Percentiles rank a stretch among this genome's conserved stretches.
Evolutionary conservation across 2,329 filamentous ascomycete genomes (phyloP).

Genomic region (Elsinoe arachidis): DNA sequence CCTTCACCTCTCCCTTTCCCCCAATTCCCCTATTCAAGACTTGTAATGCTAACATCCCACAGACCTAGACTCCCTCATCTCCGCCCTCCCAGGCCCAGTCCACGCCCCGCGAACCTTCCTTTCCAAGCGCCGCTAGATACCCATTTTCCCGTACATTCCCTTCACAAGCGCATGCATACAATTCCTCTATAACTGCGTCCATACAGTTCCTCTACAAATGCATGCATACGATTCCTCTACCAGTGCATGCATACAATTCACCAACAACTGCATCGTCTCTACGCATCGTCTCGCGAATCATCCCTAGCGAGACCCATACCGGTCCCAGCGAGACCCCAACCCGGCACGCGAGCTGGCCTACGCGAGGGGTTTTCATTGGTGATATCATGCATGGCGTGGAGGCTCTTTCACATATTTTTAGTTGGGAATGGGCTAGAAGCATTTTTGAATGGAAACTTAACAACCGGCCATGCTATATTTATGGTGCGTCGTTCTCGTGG

Average conservation of each 20-base stretch:
- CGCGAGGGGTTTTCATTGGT: no score
- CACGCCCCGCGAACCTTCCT: not conserved
- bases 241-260: not conserved
- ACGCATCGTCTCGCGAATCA: not conserved
- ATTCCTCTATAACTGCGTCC: not conserved
- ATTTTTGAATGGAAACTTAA: no score
- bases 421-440: no score
- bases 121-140: conserved; percentile 2
- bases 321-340: no score
- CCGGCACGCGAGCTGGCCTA: no score
- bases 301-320: no score
- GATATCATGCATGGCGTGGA: no score
- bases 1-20: not conserved
- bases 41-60: conserved; percentile 20
- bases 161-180: not conserved
- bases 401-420: no score
- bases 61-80: conserved; percentile 40
- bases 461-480: no score
- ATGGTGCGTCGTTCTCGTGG: no score
- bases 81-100: conserved; percentile 31
- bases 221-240: not conserved
- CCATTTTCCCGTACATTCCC: not conserved
- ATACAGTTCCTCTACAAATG: not conserved
- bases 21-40: not conserved
- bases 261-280: no score